Evolutionary conservation across 192 early-diverging fungal genomes (phyloP).

Genomic region (Backusella circina): DNA sequence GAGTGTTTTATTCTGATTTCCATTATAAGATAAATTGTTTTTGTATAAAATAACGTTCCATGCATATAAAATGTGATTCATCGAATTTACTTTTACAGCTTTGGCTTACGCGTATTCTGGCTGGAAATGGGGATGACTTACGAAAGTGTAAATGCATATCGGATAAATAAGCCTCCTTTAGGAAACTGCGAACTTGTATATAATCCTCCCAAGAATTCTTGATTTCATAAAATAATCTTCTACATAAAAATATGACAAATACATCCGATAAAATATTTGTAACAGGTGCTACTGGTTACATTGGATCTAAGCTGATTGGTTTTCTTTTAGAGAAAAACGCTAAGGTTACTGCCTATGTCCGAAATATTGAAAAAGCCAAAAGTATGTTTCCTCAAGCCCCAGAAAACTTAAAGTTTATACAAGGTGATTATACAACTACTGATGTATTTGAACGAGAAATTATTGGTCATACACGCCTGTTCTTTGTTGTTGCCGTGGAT

Average conservation of each 20-base stretch:
- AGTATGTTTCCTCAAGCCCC: neutral
- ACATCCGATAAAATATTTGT: slow-evolving; percentile 16
- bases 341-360: slow-evolving; percentile 8
- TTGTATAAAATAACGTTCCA: neutral
- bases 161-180: neutral
- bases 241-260: neutral
- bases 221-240: neutral
- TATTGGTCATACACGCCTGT: slow-evolving; percentile 17
- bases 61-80: neutral
- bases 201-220: neutral
- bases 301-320: slow-evolving; percentile 9
- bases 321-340: neutral
- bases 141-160: neutral
- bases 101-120: neutral
- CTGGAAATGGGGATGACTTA: neutral
- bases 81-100: neutral
- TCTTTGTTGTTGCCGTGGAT: neutral
- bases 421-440: slow-evolving; percentile 11
- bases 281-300: slow-evolving; percentile 17
- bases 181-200: neutral
- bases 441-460: neutral
- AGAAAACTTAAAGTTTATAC: neutral
- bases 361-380: slow-evolving; percentile 5
- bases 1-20: neutral
- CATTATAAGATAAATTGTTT: neutral